Base-by-base conservation (phyloP, 2,329 filamentous ascomycete genomes). In the Arachnopeziza araneosa region DNA sequence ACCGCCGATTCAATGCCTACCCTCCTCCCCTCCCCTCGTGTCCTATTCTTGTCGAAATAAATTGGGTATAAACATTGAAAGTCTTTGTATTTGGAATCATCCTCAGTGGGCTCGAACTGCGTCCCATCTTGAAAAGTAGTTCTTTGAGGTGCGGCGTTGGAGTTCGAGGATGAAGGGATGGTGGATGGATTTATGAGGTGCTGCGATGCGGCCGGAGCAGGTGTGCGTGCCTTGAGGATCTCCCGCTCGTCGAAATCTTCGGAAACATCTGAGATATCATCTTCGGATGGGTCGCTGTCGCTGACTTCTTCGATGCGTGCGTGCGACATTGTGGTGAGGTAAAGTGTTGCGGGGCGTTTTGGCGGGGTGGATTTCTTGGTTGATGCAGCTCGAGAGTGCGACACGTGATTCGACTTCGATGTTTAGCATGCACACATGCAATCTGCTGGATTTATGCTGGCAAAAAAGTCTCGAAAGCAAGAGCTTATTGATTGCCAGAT, bases 31-130 rank as follows among this genome's bases (percentile, higher is more conserved):
- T 96, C 83, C 60, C 87, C 85, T 60, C 93, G 86, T 50, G 85
- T 83, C 55, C 90, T 85, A 24, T 80, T 79, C 65, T 82, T 83
- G 80, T 97, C 93, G 71, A 99, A 99, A 82, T 99, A 99, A 61
- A 98, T 79, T 0, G 95, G 93, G 78, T 99, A 99, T 24, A 99
- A 81, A 76, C 91, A 93, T 75, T 95, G 89, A 79, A 87, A 96
- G 75, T 85, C 79, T 71, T 88, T 90, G 75, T 91, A 88, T 68
- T 80, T 77, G 65, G 77, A 72, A 56, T 82, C 77, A 73, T 85
- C 79, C 66, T 78, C 75, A 59, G 73, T 67, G 56, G 68, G 62
- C 53, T 74, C 65, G 68, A 74, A 74, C 70, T 66, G 73, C 64
- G 70, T 73, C 60, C 68, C 68, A 66, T 68, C 74, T 68, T 66